A percentile compares a stretch with the other conserved stretches of the same genome.
Evolutionary conservation across 2,329 filamentous ascomycete genomes (phyloP).

Genomic region (Aspergillus pseudoterreus): DNA sequence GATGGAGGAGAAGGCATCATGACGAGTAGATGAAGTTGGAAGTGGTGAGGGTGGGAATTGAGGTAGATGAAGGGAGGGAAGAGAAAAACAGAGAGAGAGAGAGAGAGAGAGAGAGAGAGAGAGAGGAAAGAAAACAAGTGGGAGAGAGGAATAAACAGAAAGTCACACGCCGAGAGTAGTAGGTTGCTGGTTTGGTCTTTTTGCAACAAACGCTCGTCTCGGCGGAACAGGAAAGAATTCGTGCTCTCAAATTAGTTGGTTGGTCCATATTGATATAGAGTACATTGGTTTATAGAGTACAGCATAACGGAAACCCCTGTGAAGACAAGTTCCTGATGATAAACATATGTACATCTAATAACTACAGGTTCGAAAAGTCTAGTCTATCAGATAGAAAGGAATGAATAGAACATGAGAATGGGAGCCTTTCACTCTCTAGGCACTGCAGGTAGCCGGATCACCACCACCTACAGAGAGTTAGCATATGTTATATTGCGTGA

Average conservation of each 20-base stretch:
- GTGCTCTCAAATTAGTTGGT: too few species aligned
- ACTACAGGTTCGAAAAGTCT: constrained; percentile 4
- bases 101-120: neutral
- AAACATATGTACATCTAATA: neutral
- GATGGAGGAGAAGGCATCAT: neutral
- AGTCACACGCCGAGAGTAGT: neutral
- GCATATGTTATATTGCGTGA: neutral
- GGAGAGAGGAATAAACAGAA: neutral
- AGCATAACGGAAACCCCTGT: neutral
- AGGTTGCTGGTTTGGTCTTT: neutral
- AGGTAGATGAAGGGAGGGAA: neutral
- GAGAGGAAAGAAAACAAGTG: neutral
- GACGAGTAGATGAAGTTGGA: neutral
- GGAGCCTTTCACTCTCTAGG: constrained; percentile 9
- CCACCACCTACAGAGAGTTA: constrained; percentile 31
- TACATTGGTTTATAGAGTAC: neutral
- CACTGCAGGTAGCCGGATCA: constrained; percentile 27
- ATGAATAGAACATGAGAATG: constrained; percentile 2
- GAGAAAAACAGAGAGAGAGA: neutral
- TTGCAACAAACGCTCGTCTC: neutral
- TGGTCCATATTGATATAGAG: too few species aligned
- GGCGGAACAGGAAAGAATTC: too few species aligned
- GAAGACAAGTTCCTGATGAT: neutral
- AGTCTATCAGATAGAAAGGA: neutral
- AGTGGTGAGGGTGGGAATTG: neutral